phyloP scores from a whole-genome alignment of 352 stramenopile species.

The Aphanomyces cochlioides region DNA sequence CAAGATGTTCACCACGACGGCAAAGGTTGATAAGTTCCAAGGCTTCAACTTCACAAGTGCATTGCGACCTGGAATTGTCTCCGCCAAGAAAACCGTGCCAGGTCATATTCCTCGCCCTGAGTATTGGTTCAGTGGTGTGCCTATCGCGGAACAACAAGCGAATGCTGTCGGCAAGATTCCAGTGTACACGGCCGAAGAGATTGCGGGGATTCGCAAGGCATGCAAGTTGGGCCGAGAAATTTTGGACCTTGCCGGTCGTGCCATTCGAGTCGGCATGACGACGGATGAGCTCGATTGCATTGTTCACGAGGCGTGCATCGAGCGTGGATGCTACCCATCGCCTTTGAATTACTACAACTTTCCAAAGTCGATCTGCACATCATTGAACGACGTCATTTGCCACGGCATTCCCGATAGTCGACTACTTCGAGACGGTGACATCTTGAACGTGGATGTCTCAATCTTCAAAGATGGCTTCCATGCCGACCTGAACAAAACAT shows the following conservation, averaged over 20 bases:
- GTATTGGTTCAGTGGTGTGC: constrained; percentile 85
- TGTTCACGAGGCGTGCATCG: constrained; percentile 91
- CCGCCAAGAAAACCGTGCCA: constrained; percentile 66
- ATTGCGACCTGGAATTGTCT: constrained; percentile 79
- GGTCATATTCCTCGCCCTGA: constrained; percentile 80
- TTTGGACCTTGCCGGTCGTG: constrained; percentile 90
- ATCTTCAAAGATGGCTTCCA: constrained; percentile 98
- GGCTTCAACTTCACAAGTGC: constrained; percentile 79
- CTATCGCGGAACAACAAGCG: constrained; percentile 58
- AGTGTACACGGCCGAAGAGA: constrained; percentile 91
- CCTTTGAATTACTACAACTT: constrained; percentile 98
- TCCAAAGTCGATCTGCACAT: constrained; percentile 88
- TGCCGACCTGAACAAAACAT: constrained; percentile 98
- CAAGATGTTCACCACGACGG: constrained; percentile 90
- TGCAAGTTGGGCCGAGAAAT: constrained; percentile 90
- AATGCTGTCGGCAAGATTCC: constrained; percentile 72
- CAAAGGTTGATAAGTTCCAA: constrained; percentile 49
- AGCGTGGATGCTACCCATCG: constrained; percentile 94
- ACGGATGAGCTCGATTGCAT: constrained; percentile 97
- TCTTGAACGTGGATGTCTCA: constrained; percentile 98
- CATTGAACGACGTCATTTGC: constrained; percentile 96
- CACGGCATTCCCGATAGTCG: constrained; percentile 97
- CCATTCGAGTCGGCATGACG: constrained; percentile 88
- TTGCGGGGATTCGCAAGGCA: constrained; percentile 89
- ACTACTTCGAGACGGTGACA: constrained; percentile 93